Evolutionary conservation across 352 stramenopile species (phyloP), one percentile per base, ranked within the genome.

Genomic region (Pythium aristosporum): DNA sequence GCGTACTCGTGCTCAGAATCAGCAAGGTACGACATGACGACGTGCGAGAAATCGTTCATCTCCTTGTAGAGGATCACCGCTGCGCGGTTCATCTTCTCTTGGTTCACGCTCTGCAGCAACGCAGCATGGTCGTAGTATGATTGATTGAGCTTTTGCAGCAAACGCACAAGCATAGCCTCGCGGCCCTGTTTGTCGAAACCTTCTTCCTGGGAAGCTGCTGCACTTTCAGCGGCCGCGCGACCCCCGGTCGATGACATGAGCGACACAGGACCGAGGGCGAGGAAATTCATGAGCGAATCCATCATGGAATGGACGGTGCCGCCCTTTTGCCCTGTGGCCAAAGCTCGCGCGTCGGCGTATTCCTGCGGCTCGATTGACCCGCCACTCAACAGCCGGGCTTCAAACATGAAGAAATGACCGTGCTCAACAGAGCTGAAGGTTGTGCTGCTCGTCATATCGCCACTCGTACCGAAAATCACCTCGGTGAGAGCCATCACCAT

Each of bases 351-450:
- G 59, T 89, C 83, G 1, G 85, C 87, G 53, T 96, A 96, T 56
- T 92, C 77, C 39, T 93, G 83, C 2, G 85, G 76, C 54, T 95
- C 87, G 43, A 95, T 95, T 4, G 81, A 85, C 2, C 81, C 87
- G 20, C 84, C 80, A 77, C 87, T 96, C 20, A 96, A 72, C 58
- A 94, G 57, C n/a, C 85, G 80, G 36, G 87, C 87, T 59, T 96
- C 87, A 57, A 96, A 96, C 87, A 96, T 96, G 58, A 92, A 96
- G 72, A 94, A 96, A 51, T 93, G 85, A 28, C 85, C 85, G 61
- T 95, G 82, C 61, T 95, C 87, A 9, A 92, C 79, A 13, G 85
- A 90, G 61, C 81, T 91, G 57, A 95, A 95, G 11, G 61, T 63
- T 39, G 70, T 86, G 12, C 69, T 76, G 37, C 57, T 39, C 2